A percentile compares a stretch with the other conserved stretches of the same genome.
These are phyloP conservation scores for Crithidia thermophila DNA, from an alignment of 208 protist genomes.

Conservation along the genomic window DNA sequence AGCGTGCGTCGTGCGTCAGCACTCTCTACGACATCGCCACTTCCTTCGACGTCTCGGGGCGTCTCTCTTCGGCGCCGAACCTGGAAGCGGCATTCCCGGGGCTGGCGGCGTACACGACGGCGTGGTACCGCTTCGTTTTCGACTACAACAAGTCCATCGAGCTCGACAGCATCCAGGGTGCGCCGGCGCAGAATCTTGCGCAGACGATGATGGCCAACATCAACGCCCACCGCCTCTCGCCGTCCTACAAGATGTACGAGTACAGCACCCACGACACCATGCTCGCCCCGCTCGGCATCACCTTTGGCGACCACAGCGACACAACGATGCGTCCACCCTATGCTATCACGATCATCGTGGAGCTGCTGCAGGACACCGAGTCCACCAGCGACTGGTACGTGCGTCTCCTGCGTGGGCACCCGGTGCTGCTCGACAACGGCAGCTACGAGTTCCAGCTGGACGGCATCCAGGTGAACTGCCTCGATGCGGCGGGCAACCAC, in stretches of 20 bases:
- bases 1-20: conserved; percentile 34
- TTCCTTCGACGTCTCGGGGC: conserved; percentile 37
- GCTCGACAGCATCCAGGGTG: conserved; percentile 33
- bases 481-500: conserved; percentile 31
- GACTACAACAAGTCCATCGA: conserved; percentile 33
- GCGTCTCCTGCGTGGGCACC: conserved; percentile 54
- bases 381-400: conserved; percentile 44
- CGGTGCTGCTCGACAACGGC: conserved; percentile 25
- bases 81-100: conserved; percentile 26
- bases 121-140: conserved; percentile 36
- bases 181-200: conserved; percentile 46
- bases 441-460: conserved; percentile 42
- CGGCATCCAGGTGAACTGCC: conserved; percentile 43
- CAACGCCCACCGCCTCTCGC: conserved; percentile 35
- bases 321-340: conserved; percentile 46
- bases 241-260: conserved; percentile 58
- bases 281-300: conserved; percentile 46
- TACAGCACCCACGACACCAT: conserved; percentile 71
- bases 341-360: conserved; percentile 52
- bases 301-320: conserved; percentile 50
- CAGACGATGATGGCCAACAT: conserved; percentile 56
- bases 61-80: conserved; percentile 29
- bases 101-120: conserved; percentile 13
- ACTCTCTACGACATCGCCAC: conserved; percentile 53
- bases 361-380: conserved; percentile 62